A percentile compares a stretch with the other conserved stretches of the same genome.
These are phyloP conservation scores for Globisporangium nagaii DNA, from an alignment of 352 stramenopile species.

Conservation along the genomic window DNA sequence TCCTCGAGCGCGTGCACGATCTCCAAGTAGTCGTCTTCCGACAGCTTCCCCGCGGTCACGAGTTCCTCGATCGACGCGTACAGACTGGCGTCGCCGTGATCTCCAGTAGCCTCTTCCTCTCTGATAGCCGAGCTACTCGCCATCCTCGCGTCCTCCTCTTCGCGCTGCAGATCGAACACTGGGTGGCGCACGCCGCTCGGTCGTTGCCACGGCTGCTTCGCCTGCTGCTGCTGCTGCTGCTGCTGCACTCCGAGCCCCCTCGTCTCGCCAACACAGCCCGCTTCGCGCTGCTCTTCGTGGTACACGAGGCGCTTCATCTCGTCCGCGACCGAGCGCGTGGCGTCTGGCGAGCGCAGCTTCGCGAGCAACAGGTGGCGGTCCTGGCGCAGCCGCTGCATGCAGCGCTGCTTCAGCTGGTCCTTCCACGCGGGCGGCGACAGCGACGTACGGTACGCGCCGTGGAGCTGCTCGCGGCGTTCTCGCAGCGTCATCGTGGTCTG, in stretches of 20 bases:
- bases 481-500: slow-evolving; percentile 10
- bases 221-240: background rate
- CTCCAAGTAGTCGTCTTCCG: slow-evolving; percentile 68
- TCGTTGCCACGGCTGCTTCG: background rate
- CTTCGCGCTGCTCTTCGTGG: slow-evolving; percentile 23
- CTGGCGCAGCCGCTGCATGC: slow-evolving; percentile 59
- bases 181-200: slow-evolving; percentile 13
- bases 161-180: slow-evolving; percentile 28
- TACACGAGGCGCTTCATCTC: slow-evolving; percentile 61
- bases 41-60: slow-evolving; percentile 43
- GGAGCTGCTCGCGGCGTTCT: slow-evolving; percentile 13
- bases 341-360: slow-evolving; percentile 50
- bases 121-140: background rate
- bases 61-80: slow-evolving; percentile 61
- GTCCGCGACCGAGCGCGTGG: slow-evolving; percentile 39
- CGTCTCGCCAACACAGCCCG: background rate
- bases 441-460: slow-evolving; percentile 27
- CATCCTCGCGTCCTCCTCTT: slow-evolving; percentile 5
- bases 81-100: slow-evolving; percentile 2
- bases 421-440: slow-evolving; percentile 73
- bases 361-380: slow-evolving; percentile 56
- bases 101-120: background rate
- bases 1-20: slow-evolving; percentile 73
- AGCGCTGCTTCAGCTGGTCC: slow-evolving; percentile 67
- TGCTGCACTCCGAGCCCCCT: background rate